Evolutionary conservation across 78 protist genomes (phyloP), one percentile per base, ranked within the genome.

Genomic region (Dictyostelium intermedium): DNA sequence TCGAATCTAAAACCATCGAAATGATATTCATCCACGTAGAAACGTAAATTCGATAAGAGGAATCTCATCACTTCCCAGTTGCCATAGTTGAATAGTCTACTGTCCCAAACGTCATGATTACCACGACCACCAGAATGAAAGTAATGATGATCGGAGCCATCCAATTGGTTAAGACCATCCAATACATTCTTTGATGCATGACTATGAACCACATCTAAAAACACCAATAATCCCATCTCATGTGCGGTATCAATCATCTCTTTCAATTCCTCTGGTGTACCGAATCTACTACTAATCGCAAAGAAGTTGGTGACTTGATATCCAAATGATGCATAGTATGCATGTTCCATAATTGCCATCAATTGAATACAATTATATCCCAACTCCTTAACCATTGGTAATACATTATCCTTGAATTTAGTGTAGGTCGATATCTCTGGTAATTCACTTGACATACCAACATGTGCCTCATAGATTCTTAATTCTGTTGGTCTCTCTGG

Each of bases 1-100:
- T 99, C 99, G 85, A 99, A 98, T 70, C 99, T 97, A 97, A 98
- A 98, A 25, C 99, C 99, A 81, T 99, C 99, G 39, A 99, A 95
- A 7, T 73, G 69, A 96, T 95, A 99, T 35, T 85, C 96, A 1
- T 97, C 98, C 16, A 93, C 32, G 37, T 41, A 97, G 80, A 34
- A 96, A 32, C 96, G 45, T 30, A 96, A 91, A 76, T 98, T 98
- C 72, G 98, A 92, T 30, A 99, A 95, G 78, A 99, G 98, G 91
- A 98, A 98, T 41, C 99, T 86, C 85, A 95, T 66, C 23, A 96
- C 97, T 95, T 99, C 99, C 93, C 86, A 84, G 23, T 61, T 30
- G 50, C 96, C 87, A 92, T 98, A 99, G 89, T 98, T 96, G 94
- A 98, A 99, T 34, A 99, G 84, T 43, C 99, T 96, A 27, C 94